Percentiles rank a stretch among this genome's conserved stretches.
Evolutionary conservation across 805 yeast species (phyloP).

Genomic region (Soucietia sequanensis): DNA sequence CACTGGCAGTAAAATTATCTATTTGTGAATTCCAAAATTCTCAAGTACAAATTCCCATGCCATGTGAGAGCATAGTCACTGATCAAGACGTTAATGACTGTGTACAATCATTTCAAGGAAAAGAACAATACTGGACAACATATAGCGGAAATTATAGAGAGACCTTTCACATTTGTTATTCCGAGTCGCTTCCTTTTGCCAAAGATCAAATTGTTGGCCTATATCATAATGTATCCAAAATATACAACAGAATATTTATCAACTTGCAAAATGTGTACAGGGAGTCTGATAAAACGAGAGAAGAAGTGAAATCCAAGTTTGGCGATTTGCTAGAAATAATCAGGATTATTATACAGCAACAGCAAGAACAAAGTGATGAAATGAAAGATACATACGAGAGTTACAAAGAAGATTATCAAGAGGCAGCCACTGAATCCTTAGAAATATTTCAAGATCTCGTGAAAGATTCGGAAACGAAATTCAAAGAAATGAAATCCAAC

Average conservation of each 20-base stretch:
- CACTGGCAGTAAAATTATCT: slow-evolving; percentile 48
- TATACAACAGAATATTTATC: slow-evolving; percentile 10
- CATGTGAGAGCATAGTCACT: slow-evolving; percentile 19
- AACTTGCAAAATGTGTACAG: slow-evolving; percentile 6
- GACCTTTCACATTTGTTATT: slow-evolving; percentile 52
- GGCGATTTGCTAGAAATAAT: slow-evolving; percentile 5
- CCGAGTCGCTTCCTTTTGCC: slow-evolving; percentile 50
- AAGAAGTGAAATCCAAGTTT: slow-evolving; percentile 10
- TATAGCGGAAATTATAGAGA: slow-evolving; percentile 64
- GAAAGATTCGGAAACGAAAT: no score
- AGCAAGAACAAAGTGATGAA: slow-evolving; percentile 4
- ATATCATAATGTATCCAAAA: slow-evolving; percentile 46
- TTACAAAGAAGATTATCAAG: slow-evolving; percentile 5
- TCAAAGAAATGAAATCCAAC: no score
- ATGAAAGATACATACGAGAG: slow-evolving; percentile 6
- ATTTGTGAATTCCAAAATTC: slow-evolving; percentile 56
- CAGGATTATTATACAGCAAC: slow-evolving; percentile 4
- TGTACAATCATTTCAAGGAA: slow-evolving; percentile 37
- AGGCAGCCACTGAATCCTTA: background rate
- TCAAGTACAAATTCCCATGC: slow-evolving; percentile 30
- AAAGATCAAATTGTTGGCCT: slow-evolving; percentile 48
- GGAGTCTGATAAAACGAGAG: slow-evolving; percentile 6
- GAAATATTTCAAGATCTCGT: slow-evolving; percentile 4
- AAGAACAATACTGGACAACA: slow-evolving; percentile 71
- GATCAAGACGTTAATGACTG: slow-evolving; percentile 29